A percentile compares a stretch with the other conserved stretches of the same genome.
Evolutionary conservation across 208 protist genomes (phyloP).

Genomic region (Acanthamoeba lenticulata): DNA sequence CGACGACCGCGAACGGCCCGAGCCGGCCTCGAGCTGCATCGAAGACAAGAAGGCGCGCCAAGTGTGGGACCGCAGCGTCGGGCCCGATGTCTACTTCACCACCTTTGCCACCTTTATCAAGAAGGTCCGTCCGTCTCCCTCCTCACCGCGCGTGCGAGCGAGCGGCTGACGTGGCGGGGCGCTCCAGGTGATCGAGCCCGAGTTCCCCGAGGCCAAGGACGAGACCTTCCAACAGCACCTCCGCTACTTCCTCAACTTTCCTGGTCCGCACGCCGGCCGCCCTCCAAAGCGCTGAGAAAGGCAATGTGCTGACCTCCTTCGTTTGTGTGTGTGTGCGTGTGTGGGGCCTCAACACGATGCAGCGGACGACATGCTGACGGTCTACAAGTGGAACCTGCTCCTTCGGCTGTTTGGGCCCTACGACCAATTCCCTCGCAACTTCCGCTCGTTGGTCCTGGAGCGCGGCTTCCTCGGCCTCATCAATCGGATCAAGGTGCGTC

Average conservation of each 20-base stretch:
- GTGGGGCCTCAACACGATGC: background rate
- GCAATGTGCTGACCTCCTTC: no score
- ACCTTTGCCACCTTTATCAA: constrained; percentile 37
- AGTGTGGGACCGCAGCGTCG: constrained; percentile 28
- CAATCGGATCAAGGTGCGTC: constrained; percentile 61
- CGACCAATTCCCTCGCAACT: constrained; percentile 52
- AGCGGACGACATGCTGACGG: constrained; percentile 30
- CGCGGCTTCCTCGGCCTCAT: constrained; percentile 57
- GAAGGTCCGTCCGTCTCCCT: background rate
- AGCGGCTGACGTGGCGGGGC: background rate
- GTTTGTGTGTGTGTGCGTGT: background rate
- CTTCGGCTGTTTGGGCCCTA: constrained; percentile 58
- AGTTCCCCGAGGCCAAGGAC: constrained; percentile 54
- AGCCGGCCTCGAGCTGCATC: constrained; percentile 51
- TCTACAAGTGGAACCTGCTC: constrained; percentile 66
- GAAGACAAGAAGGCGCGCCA: constrained; percentile 48
- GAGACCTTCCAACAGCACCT: constrained; percentile 42
- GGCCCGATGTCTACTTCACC: constrained; percentile 4
- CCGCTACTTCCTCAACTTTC: constrained; percentile 58
- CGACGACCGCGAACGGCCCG: background rate
- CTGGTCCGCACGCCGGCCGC: background rate
- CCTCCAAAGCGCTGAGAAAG: background rate
- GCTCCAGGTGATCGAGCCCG: background rate
- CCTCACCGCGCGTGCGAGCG: background rate
- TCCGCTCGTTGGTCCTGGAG: constrained; percentile 33